A percentile compares a stretch with the other conserved stretches of the same genome.
Conservation (phyloP, 148 eudicot genomes). For the Euryodendron excelsum region DNA sequence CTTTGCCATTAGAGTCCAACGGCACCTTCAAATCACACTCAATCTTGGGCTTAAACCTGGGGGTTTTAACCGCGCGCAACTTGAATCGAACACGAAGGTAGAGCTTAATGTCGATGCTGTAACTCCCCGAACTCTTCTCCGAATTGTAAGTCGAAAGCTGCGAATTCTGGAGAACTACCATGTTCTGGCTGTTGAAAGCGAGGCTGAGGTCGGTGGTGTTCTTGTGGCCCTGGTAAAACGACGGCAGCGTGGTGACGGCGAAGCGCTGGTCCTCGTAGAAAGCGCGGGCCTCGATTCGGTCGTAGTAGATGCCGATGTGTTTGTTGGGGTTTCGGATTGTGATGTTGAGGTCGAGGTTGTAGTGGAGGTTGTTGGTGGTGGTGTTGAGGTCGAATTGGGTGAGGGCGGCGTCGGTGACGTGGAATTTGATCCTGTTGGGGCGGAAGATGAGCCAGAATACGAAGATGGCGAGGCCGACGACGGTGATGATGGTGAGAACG, state of each 20-base stretch:
- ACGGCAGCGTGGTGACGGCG: background rate
- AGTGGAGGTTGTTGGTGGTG: constrained; percentile 43
- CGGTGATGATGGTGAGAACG: constrained; percentile 36
- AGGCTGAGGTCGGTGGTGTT: constrained; percentile 40
- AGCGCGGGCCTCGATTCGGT: constrained; percentile 49
- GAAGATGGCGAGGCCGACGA: constrained; percentile 35
- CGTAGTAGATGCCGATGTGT: constrained; percentile 69
- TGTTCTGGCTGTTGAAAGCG: constrained; percentile 32
- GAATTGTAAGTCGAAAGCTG: constrained; percentile 25
- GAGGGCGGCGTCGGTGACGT: constrained; percentile 50
- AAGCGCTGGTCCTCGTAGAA: constrained; percentile 49
- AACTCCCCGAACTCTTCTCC: constrained; percentile 40
- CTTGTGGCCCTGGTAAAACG: constrained; percentile 61
- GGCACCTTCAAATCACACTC: constrained; percentile 68
- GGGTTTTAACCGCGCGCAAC: constrained; percentile 45
- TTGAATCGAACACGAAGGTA: constrained; percentile 47
- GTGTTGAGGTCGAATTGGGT: constrained; percentile 48
- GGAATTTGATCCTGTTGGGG: constrained; percentile 60
- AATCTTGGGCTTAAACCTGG: constrained; percentile 42
- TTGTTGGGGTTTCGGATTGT: constrained; percentile 67
- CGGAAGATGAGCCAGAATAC: constrained; percentile 64
- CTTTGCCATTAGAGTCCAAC: constrained; percentile 31
- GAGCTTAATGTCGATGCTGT: constrained; percentile 46
- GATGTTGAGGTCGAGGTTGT: constrained; percentile 61
- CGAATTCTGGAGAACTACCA: constrained; percentile 29